Base-by-base conservation (phyloP, 2,329 filamentous ascomycete genomes). In the Plenodomus biglobosus region DNA sequence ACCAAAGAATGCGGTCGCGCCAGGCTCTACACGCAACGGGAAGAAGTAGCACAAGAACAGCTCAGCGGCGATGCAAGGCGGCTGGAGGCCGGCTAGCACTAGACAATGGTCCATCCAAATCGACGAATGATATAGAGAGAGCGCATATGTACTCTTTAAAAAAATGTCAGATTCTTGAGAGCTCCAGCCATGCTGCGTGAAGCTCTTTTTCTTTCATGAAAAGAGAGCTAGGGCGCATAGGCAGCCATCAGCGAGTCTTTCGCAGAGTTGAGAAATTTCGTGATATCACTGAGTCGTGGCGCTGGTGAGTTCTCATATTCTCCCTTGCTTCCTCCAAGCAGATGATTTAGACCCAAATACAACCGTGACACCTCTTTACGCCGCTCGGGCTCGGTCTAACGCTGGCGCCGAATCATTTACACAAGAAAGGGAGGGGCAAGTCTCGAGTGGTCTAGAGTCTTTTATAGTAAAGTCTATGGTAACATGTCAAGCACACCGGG, bases 291-390 rank as follows among this genome's bases (percentile, higher is more conserved):
- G 22, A 24, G 10, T 24, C 22, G 22, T 24, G 22, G 22, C n/a
- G n/a, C n/a, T n/a, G n/a, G n/a, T n/a, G n/a, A n/a, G n/a, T n/a
- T n/a, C n/a, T n/a, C n/a, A 24, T 24, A 24, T 24, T 20, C 38
- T 53, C 51, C 50, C 40, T 53, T 53, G 46, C 42, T 45, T 53
- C 46, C 43, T 38, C 40, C 27, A 17, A 37, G 17, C n/a, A 11
- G 38, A 39, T 13, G 19, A n/a, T 17, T 21, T 16, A 16, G 38
- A 30, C 22, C 24, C n/a, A 18, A 19, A 10, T 34, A 27, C 27
- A 15, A 32, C 13, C 6, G 27, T 32, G 27, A 32, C 11, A 32
- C 27, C 6, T 32, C 27, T 11, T 24, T 10, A 15, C 39, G 19
- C 21, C 21, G 13, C 37, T 46, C 38, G 46, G 40, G 19, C 24